These are phyloP conservation scores for Suillus bovinus DNA, from an alignment of 768 basidiomycete genomes.

Conservation along the genomic window DNA sequence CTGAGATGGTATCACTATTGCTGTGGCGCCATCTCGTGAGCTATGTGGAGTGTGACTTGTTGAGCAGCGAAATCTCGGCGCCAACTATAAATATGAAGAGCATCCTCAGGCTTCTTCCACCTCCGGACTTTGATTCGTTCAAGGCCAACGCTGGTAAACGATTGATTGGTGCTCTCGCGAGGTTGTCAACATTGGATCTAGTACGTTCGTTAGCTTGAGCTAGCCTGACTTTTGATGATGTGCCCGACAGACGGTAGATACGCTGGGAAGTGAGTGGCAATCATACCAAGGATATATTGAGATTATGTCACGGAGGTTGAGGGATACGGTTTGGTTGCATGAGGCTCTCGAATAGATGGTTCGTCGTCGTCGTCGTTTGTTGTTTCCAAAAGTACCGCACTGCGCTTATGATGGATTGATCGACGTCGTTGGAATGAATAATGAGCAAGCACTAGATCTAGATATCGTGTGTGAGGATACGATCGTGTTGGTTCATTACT, in stretches of 20 bases:
- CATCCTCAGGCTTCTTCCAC: no score
- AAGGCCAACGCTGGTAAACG: background rate
- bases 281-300: slow-evolving; percentile 71
- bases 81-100: no score
- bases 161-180: slow-evolving; percentile 15
- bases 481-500: background rate
- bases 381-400: slow-evolving; percentile 7
- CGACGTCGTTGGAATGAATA: background rate
- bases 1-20: no score
- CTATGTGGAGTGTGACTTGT: no score
- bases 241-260: slow-evolving; percentile 40
- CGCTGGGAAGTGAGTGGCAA: slow-evolving; percentile 54
- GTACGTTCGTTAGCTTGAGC: slow-evolving; percentile 32
- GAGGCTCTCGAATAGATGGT: slow-evolving; percentile 32
- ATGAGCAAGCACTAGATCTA: slow-evolving; percentile 3
- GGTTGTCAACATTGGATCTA: slow-evolving; percentile 53
- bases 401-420: background rate
- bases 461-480: slow-evolving; percentile 8
- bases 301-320: slow-evolving; percentile 71
- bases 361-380: background rate
- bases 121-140: no score
- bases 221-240: slow-evolving; percentile 21
- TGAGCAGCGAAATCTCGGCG: no score
- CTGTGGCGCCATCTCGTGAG: no score
- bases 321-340: slow-evolving; percentile 61